Evolutionary conservation across 495 filamentous ascomycete genomes (phyloP).

Genomic region (Tuber brumale): DNA sequence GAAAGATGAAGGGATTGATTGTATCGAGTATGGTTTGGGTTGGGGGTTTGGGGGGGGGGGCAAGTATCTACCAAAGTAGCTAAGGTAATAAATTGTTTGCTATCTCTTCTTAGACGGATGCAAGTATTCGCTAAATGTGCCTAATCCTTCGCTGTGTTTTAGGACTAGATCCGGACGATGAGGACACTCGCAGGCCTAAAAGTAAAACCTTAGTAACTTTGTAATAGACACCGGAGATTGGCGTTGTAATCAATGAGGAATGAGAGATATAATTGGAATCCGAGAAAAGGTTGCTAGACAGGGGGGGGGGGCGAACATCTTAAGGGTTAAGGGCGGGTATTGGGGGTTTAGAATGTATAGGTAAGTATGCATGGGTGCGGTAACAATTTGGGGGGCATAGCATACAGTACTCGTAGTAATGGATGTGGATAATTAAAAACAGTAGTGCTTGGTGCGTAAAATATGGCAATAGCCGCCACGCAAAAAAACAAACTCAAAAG

Average conservation of each 20-base stretch:
- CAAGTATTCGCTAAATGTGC: conserved; percentile 23
- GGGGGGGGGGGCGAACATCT: conserved; percentile 20
- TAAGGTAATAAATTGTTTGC: conserved; percentile 26
- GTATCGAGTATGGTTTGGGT: not conserved
- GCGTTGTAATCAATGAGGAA: conserved; percentile 40
- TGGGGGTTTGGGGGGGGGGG: too few species aligned
- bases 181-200: conserved; percentile 28
- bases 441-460: not conserved
- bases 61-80: conserved; percentile 9
- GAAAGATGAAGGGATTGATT: conserved; percentile 4
- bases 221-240: conserved; percentile 40
- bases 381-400: conserved; percentile 5
- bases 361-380: not conserved
- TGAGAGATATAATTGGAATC: conserved; percentile 40
- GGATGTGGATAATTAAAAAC: not conserved
- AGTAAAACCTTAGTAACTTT: conserved; percentile 25
- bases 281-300: conserved; percentile 35
- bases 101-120: conserved; percentile 16
- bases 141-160: conserved; percentile 10
- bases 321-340: not conserved
- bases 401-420: not conserved
- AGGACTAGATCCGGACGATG: conserved; percentile 9
- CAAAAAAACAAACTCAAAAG: not conserved
- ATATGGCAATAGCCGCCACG: not conserved
- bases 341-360: not conserved